Evolutionary conservation across 2,329 filamentous ascomycete species (phyloP).

Genomic region (Sclerotinia trifoliorum): DNA sequence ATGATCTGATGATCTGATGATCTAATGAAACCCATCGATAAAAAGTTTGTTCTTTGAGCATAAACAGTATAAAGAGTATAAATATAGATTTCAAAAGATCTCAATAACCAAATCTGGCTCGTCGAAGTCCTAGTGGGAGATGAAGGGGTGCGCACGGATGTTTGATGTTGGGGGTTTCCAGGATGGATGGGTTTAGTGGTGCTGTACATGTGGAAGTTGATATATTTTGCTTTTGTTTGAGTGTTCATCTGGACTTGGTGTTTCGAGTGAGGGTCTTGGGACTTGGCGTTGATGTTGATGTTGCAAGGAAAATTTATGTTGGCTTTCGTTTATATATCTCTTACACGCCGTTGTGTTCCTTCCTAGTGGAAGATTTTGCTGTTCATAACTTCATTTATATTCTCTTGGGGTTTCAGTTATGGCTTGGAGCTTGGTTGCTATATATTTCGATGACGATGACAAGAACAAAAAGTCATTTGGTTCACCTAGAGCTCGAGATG

Average conservation of each 20-base stretch:
- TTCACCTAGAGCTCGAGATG: not conserved
- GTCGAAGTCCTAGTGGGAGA: not conserved
- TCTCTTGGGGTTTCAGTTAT: not conserved
- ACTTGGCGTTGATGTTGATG: not conserved
- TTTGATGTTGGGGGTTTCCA: not conserved
- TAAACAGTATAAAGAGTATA: conserved; percentile 6
- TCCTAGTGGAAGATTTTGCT: not conserved
- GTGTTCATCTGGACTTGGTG: not conserved
- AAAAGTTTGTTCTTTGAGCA: not conserved
- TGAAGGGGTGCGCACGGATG: conserved; percentile 17
- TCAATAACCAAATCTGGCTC: not conserved
- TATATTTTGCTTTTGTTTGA: not conserved
- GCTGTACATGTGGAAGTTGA: not conserved
- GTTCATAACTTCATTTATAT: not conserved
- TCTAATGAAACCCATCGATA: not conserved
- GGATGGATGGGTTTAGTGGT: not conserved
- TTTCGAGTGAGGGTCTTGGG: not conserved
- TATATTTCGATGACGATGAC: not conserved
- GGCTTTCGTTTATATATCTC: not conserved
- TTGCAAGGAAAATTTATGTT: not conserved
- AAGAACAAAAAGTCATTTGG: not conserved
- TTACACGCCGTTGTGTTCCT: not conserved
- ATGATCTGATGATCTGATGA: too few relatives aligned
- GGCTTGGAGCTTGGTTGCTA: not conserved
- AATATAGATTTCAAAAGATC: not conserved